phyloP scores from a whole-genome alignment of 2,329 filamentous ascomycete genomes.

The Curvularia hawaiiensis region DNA sequence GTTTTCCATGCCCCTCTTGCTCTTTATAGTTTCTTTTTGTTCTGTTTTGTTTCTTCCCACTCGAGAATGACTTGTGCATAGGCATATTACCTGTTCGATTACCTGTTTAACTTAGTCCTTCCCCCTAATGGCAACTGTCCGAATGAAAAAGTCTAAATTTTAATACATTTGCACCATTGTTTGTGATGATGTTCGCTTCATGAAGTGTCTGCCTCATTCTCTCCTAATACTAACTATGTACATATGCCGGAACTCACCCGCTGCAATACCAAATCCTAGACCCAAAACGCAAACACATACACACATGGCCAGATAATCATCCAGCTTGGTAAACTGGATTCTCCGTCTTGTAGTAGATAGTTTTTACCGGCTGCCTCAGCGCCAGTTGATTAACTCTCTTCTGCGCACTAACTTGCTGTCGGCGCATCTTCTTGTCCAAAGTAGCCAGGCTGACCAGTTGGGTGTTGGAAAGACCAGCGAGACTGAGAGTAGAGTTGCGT shows the following conservation, averaged over 20 bases:
- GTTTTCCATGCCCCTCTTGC: too few relatives aligned
- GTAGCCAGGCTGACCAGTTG: constrained; percentile 4
- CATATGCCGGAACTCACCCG: not conserved
- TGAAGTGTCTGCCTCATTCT: not conserved
- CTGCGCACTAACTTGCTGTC: not conserved
- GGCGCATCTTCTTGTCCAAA: constrained; percentile 8
- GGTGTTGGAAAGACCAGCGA: not conserved
- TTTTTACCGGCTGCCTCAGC: constrained; percentile 4
- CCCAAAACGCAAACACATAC: not conserved
- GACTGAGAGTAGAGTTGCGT: not conserved
- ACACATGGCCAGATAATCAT: not conserved
- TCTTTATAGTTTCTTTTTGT: too few relatives aligned
- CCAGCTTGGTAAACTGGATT: constrained; percentile 14
- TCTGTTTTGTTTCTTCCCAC: not conserved
- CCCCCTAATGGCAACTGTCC: not conserved
- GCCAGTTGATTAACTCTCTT: not conserved
- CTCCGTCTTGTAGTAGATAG: constrained; percentile 11
- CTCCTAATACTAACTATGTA: not conserved
- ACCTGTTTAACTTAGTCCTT: not conserved
- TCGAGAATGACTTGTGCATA: not conserved
- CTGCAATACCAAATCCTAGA: not conserved
- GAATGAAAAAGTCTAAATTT: not conserved
- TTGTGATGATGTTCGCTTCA: not conserved
- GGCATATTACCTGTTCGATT: not conserved
- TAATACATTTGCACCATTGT: not conserved